Conservation (phyloP, 2,329 filamentous ascomycete genomes). For the Purpureocillium lavendulum region DNA sequence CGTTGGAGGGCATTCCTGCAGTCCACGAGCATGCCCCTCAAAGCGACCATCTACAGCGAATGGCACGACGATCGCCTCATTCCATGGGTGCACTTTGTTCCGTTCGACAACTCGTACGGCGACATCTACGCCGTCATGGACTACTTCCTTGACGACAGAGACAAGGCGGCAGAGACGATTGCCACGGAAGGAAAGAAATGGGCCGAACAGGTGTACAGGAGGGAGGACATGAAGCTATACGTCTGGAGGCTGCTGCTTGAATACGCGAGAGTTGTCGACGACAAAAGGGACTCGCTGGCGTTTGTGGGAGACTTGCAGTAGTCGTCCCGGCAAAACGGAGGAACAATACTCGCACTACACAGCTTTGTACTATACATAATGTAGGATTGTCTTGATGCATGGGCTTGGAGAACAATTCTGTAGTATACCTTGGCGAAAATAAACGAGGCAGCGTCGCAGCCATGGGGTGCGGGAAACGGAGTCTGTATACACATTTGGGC, state of each 20-base stretch:
- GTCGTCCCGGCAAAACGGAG: background rate
- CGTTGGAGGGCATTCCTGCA: conserved; percentile 43
- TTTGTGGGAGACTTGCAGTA: conserved; percentile 17
- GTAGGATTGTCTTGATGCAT: too few species aligned
- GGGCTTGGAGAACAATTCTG: too few species aligned
- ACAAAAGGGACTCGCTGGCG: conserved; percentile 18
- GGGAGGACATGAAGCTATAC: conserved; percentile 50
- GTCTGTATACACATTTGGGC: too few species aligned
- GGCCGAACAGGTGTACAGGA: conserved; percentile 42
- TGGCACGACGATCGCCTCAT: conserved; percentile 55
- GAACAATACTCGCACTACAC: background rate
- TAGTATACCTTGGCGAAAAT: too few species aligned
- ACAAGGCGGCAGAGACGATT: conserved; percentile 35
- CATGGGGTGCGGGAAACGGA: too few species aligned
- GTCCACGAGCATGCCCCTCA: conserved; percentile 49
- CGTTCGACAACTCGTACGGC: conserved; percentile 49
- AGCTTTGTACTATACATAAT: background rate
- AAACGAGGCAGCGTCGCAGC: too few species aligned
- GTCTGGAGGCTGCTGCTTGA: conserved; percentile 40
- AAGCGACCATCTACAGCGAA: conserved; percentile 53
- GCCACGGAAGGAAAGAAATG: conserved; percentile 42
- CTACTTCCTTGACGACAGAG: conserved; percentile 36
- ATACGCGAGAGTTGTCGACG: conserved; percentile 29
- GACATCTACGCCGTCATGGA: conserved; percentile 50
- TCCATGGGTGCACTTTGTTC: conserved; percentile 55